Conservation (phyloP, 768 basidiomycete genomes). For the Mycena rebaudengoi region DNA sequence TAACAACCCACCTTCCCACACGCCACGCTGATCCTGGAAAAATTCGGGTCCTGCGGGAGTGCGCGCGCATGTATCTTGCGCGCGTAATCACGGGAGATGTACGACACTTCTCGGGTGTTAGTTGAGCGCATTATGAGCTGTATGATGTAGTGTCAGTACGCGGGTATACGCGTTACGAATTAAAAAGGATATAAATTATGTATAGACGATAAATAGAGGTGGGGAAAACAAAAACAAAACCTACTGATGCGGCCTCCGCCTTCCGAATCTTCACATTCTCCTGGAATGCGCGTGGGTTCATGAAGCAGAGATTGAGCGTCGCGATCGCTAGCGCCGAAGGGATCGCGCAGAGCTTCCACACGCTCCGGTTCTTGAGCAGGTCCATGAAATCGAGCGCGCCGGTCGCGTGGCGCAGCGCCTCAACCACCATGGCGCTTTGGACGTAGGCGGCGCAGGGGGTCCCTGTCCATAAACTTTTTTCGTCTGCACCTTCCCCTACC, state of each 20-base stretch:
- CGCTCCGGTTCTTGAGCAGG: slow-evolving; percentile 86
- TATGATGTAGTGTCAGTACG: background rate
- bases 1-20: slow-evolving; percentile 75
- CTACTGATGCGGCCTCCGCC: slow-evolving; percentile 83
- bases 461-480: too few relatives aligned
- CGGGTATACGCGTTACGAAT: too few relatives aligned
- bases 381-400: slow-evolving; percentile 92
- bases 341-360: slow-evolving; percentile 96
- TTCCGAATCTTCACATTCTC: slow-evolving; percentile 95
- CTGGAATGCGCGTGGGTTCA: slow-evolving; percentile 88
- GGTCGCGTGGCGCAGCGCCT: slow-evolving; percentile 83
- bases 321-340: slow-evolving; percentile 97
- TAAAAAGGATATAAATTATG: too few relatives aligned
- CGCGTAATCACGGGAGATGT: slow-evolving; percentile 85
- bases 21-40: slow-evolving; percentile 81
- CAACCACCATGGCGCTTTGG: slow-evolving; percentile 88
- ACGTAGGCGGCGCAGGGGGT: too few relatives aligned
- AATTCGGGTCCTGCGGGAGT: slow-evolving; percentile 84
- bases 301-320: slow-evolving; percentile 90
- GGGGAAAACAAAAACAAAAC: slow-evolving; percentile 33
- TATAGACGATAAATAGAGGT: too few relatives aligned
- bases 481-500: too few relatives aligned
- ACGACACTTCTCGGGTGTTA: slow-evolving; percentile 90
- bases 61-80: slow-evolving; percentile 86
- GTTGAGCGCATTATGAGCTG: slow-evolving; percentile 93